Conservation (phyloP, 352 stramenopile genomes). For the Globisporangium abappressorium region DNA sequence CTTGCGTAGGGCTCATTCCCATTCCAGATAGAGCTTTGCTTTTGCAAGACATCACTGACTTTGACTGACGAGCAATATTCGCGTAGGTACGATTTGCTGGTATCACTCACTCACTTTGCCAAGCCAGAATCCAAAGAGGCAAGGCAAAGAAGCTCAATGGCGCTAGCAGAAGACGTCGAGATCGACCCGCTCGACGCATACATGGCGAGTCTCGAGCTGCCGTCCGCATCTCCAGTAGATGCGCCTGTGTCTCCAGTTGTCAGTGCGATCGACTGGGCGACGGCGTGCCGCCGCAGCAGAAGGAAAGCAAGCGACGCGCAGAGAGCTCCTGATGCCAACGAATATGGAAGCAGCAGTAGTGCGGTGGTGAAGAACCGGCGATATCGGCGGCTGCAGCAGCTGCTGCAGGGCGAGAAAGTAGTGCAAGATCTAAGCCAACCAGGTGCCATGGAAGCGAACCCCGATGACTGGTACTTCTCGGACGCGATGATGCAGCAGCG, state of each 20-base stretch:
- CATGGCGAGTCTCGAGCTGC: slow-evolving; percentile 64
- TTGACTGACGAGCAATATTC: too few relatives aligned
- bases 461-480: slow-evolving; percentile 66
- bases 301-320: neutral
- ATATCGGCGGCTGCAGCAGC: slow-evolving; percentile 65
- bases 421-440: slow-evolving; percentile 14
- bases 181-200: slow-evolving; percentile 78
- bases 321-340: neutral
- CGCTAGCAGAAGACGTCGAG: slow-evolving; percentile 24
- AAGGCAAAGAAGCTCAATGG: slow-evolving; percentile 1
- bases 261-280: slow-evolving; percentile 11
- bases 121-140: neutral
- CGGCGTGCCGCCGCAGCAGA: neutral
- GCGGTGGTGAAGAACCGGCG: slow-evolving; percentile 66
- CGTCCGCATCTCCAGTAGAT: slow-evolving; percentile 5
- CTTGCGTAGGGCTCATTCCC: too few relatives aligned
- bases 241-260: neutral
- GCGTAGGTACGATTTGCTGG: neutral
- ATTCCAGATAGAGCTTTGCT: too few relatives aligned
- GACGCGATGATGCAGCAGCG: slow-evolving; percentile 81
- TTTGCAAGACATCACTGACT: too few relatives aligned
- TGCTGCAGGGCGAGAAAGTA: slow-evolving; percentile 29
- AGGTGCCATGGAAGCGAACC: slow-evolving; percentile 9
- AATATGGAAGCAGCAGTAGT: slow-evolving; percentile 2
- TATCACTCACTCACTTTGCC: neutral